Evolutionary conservation across 768 basidiomycete genomes (phyloP).

Genomic region (Kondoa malvinella): DNA sequence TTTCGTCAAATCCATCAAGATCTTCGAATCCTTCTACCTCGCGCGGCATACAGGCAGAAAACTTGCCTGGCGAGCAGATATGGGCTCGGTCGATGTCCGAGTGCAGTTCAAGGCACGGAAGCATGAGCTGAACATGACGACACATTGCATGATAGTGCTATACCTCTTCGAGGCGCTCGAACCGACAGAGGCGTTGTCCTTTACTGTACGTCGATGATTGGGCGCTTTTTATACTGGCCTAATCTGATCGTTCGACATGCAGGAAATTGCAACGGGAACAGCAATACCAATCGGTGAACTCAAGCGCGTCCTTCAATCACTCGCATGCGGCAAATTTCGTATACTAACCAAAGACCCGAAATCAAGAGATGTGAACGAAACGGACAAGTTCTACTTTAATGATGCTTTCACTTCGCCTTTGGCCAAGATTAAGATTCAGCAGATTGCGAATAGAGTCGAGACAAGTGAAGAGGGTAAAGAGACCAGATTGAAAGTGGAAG

Average conservation of each 20-base stretch:
- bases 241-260: not conserved
- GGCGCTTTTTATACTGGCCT: not conserved
- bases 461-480: constrained; percentile 70
- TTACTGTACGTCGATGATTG: constrained; percentile 44
- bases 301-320: constrained; percentile 79
- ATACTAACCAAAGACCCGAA: constrained; percentile 79
- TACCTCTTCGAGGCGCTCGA: constrained; percentile 62
- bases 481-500: constrained; percentile 74
- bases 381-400: constrained; percentile 84
- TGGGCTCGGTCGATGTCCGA: constrained; percentile 78
- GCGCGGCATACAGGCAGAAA: constrained; percentile 74
- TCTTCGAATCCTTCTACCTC: constrained; percentile 79
- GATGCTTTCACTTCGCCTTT: constrained; percentile 57
- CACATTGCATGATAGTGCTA: constrained; percentile 69
- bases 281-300: constrained; percentile 58
- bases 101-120: constrained; percentile 58
- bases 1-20: constrained; percentile 49
- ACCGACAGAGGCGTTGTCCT: constrained; percentile 56
- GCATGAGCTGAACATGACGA: constrained; percentile 85
- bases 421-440: constrained; percentile 82
- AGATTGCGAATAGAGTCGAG: constrained; percentile 74
- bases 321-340: constrained; percentile 88
- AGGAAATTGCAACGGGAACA: constrained; percentile 74
- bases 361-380: constrained; percentile 56
- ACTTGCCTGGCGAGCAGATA: constrained; percentile 75